Evolutionary conservation across 805 yeast species (phyloP), one percentile per base, ranked within the genome.

Genomic region (Lipomyces chichibuensis): DNA sequence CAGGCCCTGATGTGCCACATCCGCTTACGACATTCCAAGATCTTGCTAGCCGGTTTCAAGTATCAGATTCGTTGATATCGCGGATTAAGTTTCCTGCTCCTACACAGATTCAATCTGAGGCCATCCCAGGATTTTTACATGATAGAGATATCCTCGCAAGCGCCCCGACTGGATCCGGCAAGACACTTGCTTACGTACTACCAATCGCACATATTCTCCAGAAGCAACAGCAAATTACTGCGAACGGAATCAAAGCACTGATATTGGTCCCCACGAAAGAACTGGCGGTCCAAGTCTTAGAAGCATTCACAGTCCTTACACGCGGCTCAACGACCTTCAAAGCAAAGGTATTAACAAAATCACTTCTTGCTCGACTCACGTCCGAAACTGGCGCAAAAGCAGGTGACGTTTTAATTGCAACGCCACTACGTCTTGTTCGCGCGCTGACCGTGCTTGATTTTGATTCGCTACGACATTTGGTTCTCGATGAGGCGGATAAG

Each of bases 141-240:
- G 84, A 82, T 35, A 84, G 96, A 66, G 98, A 94, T 75, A 76
- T 95, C 43, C 81, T 95, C 55, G 96, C 97, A 0, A 91, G 97
- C 82, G 98, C 98, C 0, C 98, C 98, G 58, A 95, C 99, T 0
- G 99, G 99, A 73, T 92, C 98, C 3, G 99, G 99, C 82, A 95
- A 95, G 77, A 95, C 99, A 0, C 81, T 95, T 59, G 96, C 98
- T 37, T 95, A 90, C 75, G 80, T 91, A 65, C 85, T 92, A 20
- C 99, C 99, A 3, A 73, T 94, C 73, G 78, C 95, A 25, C 95
- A 91, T 72, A 79, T 80, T 65, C 76, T 84, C 23, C 73, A 77
- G 29, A 79, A 80, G 59, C 77, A 79, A 64, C 77, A 80, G 65
- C 73, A 75, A 69, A 57, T 73, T 75, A 57, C 66, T 56, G 35